These are phyloP conservation scores for Cytospora leucostoma DNA, from an alignment of 2,329 filamentous ascomycete species.

Conservation along the genomic window DNA sequence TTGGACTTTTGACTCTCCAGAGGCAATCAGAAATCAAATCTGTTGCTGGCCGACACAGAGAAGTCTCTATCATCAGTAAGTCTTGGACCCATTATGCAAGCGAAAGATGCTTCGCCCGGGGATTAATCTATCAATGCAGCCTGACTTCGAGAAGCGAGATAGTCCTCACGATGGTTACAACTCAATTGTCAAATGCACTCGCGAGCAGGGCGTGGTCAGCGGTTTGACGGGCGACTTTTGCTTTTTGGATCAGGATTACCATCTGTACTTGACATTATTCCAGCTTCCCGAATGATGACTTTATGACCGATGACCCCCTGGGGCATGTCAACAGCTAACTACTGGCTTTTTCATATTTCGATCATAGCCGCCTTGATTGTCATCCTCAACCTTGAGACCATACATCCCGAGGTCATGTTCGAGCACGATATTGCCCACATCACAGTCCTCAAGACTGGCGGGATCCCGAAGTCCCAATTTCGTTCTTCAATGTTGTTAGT, in stretches of 20 bases:
- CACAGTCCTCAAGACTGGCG: not conserved
- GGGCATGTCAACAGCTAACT: not conserved
- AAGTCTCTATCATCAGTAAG: not conserved
- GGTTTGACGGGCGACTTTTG: not conserved
- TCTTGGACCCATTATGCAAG: not conserved
- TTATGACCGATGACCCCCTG: not conserved
- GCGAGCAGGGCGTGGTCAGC: not conserved
- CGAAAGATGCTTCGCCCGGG: not conserved
- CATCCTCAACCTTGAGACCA: no score
- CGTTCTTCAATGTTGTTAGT: not conserved
- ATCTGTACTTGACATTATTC: not conserved
- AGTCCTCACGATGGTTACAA: not conserved
- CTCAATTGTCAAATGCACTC: not conserved
- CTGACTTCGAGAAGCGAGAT: not conserved
- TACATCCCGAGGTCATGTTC: not conserved
- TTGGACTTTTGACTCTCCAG: not conserved
- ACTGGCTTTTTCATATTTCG: not conserved
- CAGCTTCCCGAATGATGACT: not conserved
- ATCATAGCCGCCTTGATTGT: not conserved
- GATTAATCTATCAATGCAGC: not conserved
- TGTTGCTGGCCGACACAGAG: not conserved
- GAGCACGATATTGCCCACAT: not conserved
- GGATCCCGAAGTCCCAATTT: not conserved
- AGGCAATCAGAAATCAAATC: not conserved
- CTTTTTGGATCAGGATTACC: not conserved